Evolutionary conservation across 441 rosid genomes (phyloP).

Genomic region (Populus hybrid): DNA sequence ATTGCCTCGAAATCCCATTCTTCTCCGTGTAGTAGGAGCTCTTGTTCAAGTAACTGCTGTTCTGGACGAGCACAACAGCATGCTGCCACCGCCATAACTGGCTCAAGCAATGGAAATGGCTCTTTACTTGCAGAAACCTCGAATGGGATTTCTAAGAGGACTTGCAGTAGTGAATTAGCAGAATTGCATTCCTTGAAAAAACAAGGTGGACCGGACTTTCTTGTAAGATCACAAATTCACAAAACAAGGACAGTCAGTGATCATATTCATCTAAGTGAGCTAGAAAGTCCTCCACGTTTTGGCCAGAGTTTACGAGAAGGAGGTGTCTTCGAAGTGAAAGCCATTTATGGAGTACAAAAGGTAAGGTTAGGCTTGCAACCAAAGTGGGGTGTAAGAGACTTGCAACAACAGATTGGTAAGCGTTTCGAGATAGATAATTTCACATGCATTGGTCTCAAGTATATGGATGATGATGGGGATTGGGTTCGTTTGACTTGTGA

Average conservation of each 20-base stretch:
- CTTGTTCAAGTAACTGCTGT: slow-evolving; percentile 31
- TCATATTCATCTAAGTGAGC: slow-evolving; percentile 21
- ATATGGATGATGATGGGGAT: slow-evolving; percentile 80
- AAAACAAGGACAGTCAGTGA: slow-evolving; percentile 33
- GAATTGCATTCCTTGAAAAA: slow-evolving; percentile 39
- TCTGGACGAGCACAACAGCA: slow-evolving; percentile 37
- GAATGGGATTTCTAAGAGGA: slow-evolving; percentile 42
- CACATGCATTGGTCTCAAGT: slow-evolving; percentile 57
- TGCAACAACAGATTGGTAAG: slow-evolving; percentile 36
- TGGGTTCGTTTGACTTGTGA: slow-evolving; percentile 95
- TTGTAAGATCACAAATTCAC: slow-evolving; percentile 64
- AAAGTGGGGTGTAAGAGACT: slow-evolving; percentile 35
- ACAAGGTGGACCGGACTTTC: slow-evolving; percentile 46
- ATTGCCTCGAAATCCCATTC: slow-evolving; percentile 28
- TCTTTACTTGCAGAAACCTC: slow-evolving; percentile 31
- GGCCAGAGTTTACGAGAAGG: background rate
- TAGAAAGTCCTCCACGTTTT: slow-evolving; percentile 30
- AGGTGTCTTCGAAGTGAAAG: slow-evolving; percentile 27
- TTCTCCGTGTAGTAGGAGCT: slow-evolving; percentile 42
- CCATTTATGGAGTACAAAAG: slow-evolving; percentile 37
- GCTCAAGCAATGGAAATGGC: slow-evolving; percentile 21
- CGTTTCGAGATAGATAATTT: slow-evolving; percentile 54
- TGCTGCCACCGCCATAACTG: slow-evolving; percentile 6
- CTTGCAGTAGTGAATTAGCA: slow-evolving; percentile 37
- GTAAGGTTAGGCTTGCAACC: slow-evolving; percentile 42